Conservation (phyloP, 2,329 filamentous ascomycete genomes). For the Arthrobotrys conoides region DNA sequence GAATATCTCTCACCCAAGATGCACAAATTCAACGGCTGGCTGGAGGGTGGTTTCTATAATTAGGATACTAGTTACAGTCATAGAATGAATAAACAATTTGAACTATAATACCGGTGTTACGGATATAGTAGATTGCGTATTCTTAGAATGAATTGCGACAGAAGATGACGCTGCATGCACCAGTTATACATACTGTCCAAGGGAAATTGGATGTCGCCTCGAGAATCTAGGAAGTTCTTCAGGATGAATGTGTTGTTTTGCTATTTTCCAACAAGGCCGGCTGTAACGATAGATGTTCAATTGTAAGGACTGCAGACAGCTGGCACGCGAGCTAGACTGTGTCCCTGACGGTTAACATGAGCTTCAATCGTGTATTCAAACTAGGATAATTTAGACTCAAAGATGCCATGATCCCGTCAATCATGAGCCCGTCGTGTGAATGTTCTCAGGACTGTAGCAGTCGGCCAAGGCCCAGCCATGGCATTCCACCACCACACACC, state of each 20-base stretch:
- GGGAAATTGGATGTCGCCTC: too few species aligned
- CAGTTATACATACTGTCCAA: too few species aligned
- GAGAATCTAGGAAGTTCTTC: neutral
- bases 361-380: too few species aligned
- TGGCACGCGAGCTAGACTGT: too few species aligned
- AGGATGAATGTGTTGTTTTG: slow-evolving; percentile 9
- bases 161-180: neutral
- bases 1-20: neutral
- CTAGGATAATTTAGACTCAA: neutral
- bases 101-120: neutral
- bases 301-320: too few species aligned
- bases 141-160: neutral
- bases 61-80: slow-evolving; percentile 1
- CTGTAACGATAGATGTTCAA: neutral
- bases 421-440: neutral
- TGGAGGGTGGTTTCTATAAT: neutral
- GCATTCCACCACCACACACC: too few species aligned
- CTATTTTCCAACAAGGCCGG: slow-evolving; percentile 3
- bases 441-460: neutral
- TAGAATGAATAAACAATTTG: neutral
- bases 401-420: neutral
- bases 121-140: neutral
- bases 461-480: neutral
- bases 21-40: neutral
- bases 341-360: too few species aligned